These are phyloP conservation scores for Hansenula lynferdii DNA, from an alignment of 1,139 yeast genomes.

Conservation along the genomic window DNA sequence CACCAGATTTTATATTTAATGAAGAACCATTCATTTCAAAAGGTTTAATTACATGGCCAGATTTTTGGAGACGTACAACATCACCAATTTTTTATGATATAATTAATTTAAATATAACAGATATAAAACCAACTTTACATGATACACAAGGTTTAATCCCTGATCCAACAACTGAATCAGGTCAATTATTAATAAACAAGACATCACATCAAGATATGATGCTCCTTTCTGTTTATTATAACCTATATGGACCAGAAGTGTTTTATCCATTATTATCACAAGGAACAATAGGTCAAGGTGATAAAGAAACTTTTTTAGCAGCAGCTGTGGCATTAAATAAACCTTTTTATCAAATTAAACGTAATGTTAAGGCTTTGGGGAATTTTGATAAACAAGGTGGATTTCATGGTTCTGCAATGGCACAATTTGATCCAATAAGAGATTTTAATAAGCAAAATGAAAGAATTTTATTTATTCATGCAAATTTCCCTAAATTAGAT, in stretches of 20 bases:
- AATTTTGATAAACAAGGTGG: conserved; percentile 33
- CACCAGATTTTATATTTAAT: conserved; percentile 41
- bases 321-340: conserved; percentile 59
- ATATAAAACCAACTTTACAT: no score
- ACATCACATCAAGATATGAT: conserved; percentile 54
- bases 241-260: conserved; percentile 53
- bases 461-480: conserved; percentile 48
- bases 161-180: conserved; percentile 73
- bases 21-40: conserved; percentile 2
- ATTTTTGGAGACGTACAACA: conserved; percentile 53
- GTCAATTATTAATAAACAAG: conserved; percentile 66
- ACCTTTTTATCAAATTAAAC: conserved; percentile 58
- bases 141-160: conserved; percentile 65
- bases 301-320: conserved; percentile 78
- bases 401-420: conserved; percentile 60
- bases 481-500: conserved; percentile 55
- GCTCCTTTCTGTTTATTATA: conserved; percentile 64
- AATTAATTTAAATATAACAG: conserved; percentile 26
- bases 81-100: conserved; percentile 48
- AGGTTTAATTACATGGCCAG: conserved; percentile 45
- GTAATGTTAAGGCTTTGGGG: conserved; percentile 44
- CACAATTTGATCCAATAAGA: conserved; percentile 56
- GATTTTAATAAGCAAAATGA: conserved; percentile 34
- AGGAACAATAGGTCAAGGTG: conserved; percentile 82
- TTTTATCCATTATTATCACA: conserved; percentile 54